Evolutionary conservation across 345 rosid species (phyloP).

Genomic region (Iberis pinnata): DNA sequence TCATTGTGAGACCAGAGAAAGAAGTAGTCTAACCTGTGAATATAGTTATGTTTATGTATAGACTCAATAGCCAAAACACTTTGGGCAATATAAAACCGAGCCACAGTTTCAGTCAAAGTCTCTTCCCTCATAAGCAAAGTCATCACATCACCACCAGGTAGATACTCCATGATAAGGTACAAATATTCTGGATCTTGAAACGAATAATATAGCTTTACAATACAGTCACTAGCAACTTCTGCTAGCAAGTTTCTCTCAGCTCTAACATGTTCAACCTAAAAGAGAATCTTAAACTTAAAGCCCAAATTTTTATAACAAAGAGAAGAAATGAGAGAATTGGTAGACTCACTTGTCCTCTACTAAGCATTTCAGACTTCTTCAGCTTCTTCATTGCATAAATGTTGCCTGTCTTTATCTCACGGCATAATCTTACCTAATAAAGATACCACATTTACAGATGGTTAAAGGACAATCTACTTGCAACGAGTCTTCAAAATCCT

Average conservation of each 20-base stretch:
- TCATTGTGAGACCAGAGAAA: not conserved
- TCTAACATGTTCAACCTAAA: constrained; percentile 84
- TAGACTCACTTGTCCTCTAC: constrained; percentile 83
- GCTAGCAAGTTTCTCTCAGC: constrained; percentile 96
- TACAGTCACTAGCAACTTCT: constrained; percentile 82
- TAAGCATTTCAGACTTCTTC: constrained; percentile 97
- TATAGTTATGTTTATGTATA: constrained; percentile 81
- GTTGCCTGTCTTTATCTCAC: constrained; percentile 70
- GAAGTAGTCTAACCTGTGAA: constrained; percentile 60
- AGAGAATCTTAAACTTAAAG: not conserved
- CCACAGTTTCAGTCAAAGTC: constrained; percentile 84
- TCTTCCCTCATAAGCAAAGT: constrained; percentile 90
- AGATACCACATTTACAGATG: constrained; percentile 2
- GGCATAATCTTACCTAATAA: constrained; percentile 73
- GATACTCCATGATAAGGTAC: constrained; percentile 87
- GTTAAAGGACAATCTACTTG: no score
- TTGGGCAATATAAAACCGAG: constrained; percentile 86
- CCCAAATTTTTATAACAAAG: not conserved
- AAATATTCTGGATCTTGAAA: constrained; percentile 80
- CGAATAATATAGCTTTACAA: constrained; percentile 86
- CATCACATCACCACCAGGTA: constrained; percentile 96
- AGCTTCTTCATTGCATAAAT: constrained; percentile 94
- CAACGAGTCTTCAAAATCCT: not conserved
- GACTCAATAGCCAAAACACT: constrained; percentile 88
- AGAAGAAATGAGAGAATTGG: not conserved